Evolutionary conservation across 345 rosid species (phyloP).

Genomic region (Anastatica hierochuntica): DNA sequence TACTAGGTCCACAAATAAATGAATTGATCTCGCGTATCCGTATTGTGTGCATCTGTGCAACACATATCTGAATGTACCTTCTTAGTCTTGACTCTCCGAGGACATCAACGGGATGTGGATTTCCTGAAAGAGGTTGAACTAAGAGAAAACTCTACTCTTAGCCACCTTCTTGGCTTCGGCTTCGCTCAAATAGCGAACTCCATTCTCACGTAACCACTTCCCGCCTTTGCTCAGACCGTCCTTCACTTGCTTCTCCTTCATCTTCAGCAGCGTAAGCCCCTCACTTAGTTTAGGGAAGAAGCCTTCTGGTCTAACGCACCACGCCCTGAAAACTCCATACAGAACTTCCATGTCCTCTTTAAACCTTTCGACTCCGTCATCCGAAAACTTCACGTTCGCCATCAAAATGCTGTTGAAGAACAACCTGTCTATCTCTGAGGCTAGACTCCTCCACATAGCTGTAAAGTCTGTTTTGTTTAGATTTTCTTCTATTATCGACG

Average conservation of each 20-base stretch:
- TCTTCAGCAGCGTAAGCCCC: conserved; percentile 51
- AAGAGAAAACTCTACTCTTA: conserved; percentile 42
- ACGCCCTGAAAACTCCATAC: conserved; percentile 59
- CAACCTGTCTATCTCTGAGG: conserved; percentile 50
- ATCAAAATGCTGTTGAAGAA: conserved; percentile 50
- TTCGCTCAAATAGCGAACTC: conserved; percentile 47
- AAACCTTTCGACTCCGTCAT: conserved; percentile 54
- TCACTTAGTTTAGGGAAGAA: conserved; percentile 61
- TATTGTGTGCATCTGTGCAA: background rate
- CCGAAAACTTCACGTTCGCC: conserved; percentile 50
- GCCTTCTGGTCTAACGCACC: conserved; percentile 84
- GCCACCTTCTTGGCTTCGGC: conserved; percentile 53
- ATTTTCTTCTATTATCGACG: conserved; percentile 43
- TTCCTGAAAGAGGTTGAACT: conserved; percentile 1
- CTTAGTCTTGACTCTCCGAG: background rate
- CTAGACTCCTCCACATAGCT: conserved; percentile 68
- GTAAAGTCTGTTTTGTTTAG: conserved; percentile 60
- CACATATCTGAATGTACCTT: conserved; percentile 6
- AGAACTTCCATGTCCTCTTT: conserved; percentile 50
- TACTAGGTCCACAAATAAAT: conserved; percentile 13
- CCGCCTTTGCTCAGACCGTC: conserved; percentile 29
- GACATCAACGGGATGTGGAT: background rate
- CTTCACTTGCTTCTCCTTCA: conserved; percentile 50
- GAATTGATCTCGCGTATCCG: conserved; percentile 12
- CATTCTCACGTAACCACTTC: conserved; percentile 48